phyloP scores from a whole-genome alignment of 140 eudicot genomes.

The Stevia rebaudiana region DNA sequence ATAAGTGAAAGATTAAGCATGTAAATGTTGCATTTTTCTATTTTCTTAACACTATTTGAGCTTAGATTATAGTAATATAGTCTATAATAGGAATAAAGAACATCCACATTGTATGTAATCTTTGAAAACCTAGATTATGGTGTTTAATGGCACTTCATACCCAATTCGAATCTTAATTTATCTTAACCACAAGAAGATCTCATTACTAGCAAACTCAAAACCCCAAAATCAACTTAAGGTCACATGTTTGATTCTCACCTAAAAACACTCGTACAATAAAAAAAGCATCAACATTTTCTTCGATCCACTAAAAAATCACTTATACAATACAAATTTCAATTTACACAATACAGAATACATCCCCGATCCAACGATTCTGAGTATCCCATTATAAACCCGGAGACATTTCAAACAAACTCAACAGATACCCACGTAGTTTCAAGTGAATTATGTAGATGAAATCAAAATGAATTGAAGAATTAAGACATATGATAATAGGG shows the following conservation, averaged over 20 bases:
- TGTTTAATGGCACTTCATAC: neutral
- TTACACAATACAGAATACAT: neutral
- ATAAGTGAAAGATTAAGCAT: too few relatives aligned
- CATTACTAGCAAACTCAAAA: neutral
- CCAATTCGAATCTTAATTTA: constrained; percentile 1
- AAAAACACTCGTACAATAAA: constrained; percentile 9
- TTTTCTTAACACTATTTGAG: neutral
- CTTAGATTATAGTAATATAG: neutral
- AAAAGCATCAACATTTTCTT: neutral
- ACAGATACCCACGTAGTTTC: neutral
- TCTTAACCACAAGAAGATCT: neutral
- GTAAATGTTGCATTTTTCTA: too few relatives aligned
- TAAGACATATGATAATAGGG: neutral
- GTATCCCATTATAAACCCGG: neutral
- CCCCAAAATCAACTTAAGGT: neutral
- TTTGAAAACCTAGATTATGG: neutral
- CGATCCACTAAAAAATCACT: neutral
- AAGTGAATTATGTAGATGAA: neutral
- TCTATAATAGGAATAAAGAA: neutral
- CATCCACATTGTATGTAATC: constrained; percentile 4
- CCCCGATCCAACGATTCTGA: constrained; percentile 21
- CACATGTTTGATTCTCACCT: constrained; percentile 1
- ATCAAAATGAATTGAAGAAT: neutral
- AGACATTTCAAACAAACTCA: neutral
- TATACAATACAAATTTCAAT: neutral